These are phyloP conservation scores for Colletotrichum sp. DNA, from an alignment of 2,329 filamentous ascomycete species.

Conservation along the genomic window DNA sequence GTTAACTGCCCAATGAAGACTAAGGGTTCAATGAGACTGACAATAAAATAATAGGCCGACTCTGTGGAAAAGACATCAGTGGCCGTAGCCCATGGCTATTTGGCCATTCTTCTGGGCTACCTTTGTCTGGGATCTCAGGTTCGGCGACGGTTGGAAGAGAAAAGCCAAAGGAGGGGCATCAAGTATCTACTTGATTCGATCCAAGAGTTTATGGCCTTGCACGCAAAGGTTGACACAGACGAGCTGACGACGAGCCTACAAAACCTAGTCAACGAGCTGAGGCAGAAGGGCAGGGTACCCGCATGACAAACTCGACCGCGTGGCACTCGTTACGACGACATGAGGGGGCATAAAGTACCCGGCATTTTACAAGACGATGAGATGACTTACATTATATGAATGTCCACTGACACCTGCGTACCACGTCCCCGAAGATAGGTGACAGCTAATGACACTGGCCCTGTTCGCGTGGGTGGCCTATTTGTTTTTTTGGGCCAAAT, in stretches of 20 bases:
- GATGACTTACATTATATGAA: neutral
- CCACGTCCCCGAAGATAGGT: neutral
- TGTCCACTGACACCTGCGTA: neutral
- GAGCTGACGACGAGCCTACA: constrained; percentile 38
- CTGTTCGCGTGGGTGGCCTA: neutral
- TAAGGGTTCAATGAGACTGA: neutral
- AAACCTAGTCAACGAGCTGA: constrained; percentile 40
- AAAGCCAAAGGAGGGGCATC: constrained; percentile 48
- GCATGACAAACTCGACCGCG: neutral
- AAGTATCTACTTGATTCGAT: constrained; percentile 55
- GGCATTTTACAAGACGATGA: neutral
- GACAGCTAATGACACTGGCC: neutral
- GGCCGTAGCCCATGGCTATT: constrained; percentile 85
- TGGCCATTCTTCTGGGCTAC: constrained; percentile 84
- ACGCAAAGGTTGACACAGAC: constrained; percentile 52
- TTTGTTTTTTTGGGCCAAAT: neutral
- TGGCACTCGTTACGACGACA: neutral
- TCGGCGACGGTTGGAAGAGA: constrained; percentile 45
- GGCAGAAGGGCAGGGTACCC: neutral
- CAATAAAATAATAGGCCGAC: constrained; percentile 55
- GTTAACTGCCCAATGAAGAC: constrained; percentile 27
- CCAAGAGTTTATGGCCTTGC: constrained; percentile 58
- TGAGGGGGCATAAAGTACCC: neutral
- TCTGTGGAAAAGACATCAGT: constrained; percentile 77
- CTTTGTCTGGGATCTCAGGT: constrained; percentile 65